These are phyloP conservation scores for Trichaptum fuscoviolaceum DNA, from an alignment of 768 basidiomycete genomes.

Conservation along the genomic window DNA sequence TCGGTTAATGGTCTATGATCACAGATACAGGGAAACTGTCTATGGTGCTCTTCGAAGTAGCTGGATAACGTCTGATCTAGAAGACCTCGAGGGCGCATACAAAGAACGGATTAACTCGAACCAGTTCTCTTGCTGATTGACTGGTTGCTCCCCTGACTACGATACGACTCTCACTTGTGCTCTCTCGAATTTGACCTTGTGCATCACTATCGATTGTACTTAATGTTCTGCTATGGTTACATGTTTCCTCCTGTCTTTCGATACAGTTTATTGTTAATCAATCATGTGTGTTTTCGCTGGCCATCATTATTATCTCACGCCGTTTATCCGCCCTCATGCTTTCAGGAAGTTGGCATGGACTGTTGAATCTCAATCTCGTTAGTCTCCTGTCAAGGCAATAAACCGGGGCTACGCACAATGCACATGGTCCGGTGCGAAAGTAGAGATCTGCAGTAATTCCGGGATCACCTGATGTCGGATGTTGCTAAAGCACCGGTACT, in stretches of 20 bases:
- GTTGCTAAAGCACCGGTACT: conserved; percentile 16
- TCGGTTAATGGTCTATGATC: conserved; percentile 56
- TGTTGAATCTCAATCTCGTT: conserved; percentile 27
- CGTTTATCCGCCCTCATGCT: conserved; percentile 34
- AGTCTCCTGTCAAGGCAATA: conserved; percentile 17
- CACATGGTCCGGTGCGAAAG: conserved; percentile 85
- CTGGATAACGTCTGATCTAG: conserved; percentile 65
- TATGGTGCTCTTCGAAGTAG: conserved; percentile 49
- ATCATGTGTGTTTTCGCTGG: neutral
- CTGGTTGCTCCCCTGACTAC: conserved; percentile 3
- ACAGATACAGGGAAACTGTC: conserved; percentile 56
- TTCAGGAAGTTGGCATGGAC: conserved; percentile 90
- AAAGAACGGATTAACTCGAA: conserved; percentile 39
- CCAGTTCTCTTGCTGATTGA: neutral
- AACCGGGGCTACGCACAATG: conserved; percentile 53
- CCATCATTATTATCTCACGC: neutral
- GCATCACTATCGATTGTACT: neutral
- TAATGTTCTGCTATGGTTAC: neutral
- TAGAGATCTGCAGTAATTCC: conserved; percentile 59
- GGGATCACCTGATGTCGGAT: neutral
- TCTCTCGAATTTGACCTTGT: conserved; percentile 3
- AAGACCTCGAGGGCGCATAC: conserved; percentile 59
- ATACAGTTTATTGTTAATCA: conserved; percentile 1
- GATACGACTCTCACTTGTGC: conserved; percentile 7
- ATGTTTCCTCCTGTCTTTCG: conserved; percentile 1